A percentile compares a stretch with the other conserved stretches of the same genome.
These are phyloP conservation scores for Bonia amplexicaulis DNA, from an alignment of 176 grass and related monocot species.

Conservation along the genomic window DNA sequence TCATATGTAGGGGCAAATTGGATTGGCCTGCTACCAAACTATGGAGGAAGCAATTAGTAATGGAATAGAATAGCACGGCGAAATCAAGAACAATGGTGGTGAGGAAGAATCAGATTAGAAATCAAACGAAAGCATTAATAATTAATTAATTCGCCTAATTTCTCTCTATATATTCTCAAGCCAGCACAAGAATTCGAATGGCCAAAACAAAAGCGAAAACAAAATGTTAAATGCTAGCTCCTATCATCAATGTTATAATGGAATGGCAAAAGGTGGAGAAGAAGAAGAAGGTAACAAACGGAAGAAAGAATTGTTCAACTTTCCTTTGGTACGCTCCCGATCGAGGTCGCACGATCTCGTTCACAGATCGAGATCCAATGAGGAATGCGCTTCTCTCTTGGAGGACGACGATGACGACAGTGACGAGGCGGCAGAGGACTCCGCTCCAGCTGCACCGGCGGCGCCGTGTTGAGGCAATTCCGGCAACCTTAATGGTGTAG, in stretches of 20 bases:
- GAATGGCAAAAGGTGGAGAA: constrained; percentile 38
- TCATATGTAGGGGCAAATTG: constrained; percentile 60
- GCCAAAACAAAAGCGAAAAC: constrained; percentile 30
- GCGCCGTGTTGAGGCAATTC: constrained; percentile 35
- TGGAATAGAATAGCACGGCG: neutral
- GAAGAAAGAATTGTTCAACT: constrained; percentile 61
- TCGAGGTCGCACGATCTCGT: neutral
- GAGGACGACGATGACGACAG: constrained; percentile 65
- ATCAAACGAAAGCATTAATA: constrained; percentile 25
- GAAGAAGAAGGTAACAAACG: constrained; percentile 23
- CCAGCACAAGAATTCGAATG: constrained; percentile 54
- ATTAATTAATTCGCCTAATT: constrained; percentile 42
- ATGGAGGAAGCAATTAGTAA: constrained; percentile 11
- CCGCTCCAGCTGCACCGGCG: constrained; percentile 14
- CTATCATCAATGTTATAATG: constrained; percentile 59
- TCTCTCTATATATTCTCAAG: constrained; percentile 57
- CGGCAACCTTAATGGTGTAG: constrained; percentile 29
- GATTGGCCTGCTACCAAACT: constrained; percentile 40
- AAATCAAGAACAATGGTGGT: constrained; percentile 20
- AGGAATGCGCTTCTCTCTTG: constrained; percentile 65
- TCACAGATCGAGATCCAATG: constrained; percentile 98
- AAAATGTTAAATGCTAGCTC: constrained; percentile 41
- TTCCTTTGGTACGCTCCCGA: constrained; percentile 50
- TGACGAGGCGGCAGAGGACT: constrained; percentile 38
- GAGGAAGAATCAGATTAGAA: constrained; percentile 22